These are phyloP conservation scores for Xylaria polymorpha DNA, from an alignment of 2,329 filamentous ascomycete species.

Conservation along the genomic window DNA sequence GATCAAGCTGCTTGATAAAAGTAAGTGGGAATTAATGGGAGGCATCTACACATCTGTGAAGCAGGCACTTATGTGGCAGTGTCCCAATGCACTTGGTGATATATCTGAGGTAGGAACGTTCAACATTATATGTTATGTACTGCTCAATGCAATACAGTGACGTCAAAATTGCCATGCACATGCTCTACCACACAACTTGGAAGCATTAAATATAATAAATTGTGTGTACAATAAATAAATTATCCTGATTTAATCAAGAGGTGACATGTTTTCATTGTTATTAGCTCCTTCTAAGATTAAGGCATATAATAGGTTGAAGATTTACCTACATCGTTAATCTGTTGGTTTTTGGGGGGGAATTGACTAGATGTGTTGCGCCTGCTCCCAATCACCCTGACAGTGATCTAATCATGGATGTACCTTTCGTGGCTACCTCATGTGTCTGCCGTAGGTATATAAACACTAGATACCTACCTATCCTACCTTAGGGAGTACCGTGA, in stretches of 20 bases:
- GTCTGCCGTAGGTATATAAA: neutral
- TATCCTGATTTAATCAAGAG: too few species aligned
- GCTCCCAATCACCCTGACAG: conserved; percentile 9
- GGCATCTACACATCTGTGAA: conserved; percentile 2
- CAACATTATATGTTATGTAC: conserved; percentile 19
- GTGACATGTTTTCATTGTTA: too few species aligned
- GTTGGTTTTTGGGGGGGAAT: too few species aligned
- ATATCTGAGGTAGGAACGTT: neutral
- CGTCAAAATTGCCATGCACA: too few species aligned
- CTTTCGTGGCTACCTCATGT: neutral
- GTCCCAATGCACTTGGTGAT: neutral
- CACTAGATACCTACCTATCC: too few species aligned
- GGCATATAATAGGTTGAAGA: too few species aligned
- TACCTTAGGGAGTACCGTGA: too few species aligned
- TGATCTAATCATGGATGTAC: neutral
- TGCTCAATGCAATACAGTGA: neutral
- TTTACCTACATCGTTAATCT: too few species aligned
- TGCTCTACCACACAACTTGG: too few species aligned
- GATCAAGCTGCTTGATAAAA: neutral
- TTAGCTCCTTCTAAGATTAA: too few species aligned
- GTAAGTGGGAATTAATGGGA: neutral
- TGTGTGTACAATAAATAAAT: too few species aligned
- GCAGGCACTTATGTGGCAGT: neutral
- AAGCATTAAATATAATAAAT: too few species aligned
- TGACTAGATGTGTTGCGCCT: conserved; percentile 7